phyloP scores from a whole-genome alignment of 2,329 filamentous ascomycete species.

The Sphaerulina musiva region DNA sequence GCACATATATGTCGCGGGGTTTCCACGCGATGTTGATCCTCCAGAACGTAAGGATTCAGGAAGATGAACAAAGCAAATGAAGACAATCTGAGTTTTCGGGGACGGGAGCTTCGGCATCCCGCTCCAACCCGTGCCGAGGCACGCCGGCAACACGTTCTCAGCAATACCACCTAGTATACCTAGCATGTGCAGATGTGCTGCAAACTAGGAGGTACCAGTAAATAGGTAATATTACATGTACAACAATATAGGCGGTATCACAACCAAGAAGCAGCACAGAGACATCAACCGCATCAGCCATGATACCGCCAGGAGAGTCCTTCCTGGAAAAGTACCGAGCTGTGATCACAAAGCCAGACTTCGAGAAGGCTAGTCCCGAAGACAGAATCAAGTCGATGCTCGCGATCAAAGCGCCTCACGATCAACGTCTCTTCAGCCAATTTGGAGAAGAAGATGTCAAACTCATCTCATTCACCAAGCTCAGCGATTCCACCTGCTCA shows the following conservation, averaged over 20 bases:
- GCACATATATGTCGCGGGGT: no score
- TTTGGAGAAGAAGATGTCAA: slow-evolving; percentile 24
- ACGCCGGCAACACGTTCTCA: neutral
- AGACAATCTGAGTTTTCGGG: no score
- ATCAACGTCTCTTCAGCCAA: slow-evolving; percentile 16
- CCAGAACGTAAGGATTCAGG: neutral
- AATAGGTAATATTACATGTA: no score
- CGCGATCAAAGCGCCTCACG: slow-evolving; percentile 13
- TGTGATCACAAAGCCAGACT: slow-evolving; percentile 7
- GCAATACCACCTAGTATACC: no score
- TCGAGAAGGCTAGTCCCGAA: slow-evolving; percentile 20
- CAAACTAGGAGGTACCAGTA: no score
- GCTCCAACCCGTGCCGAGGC: neutral
- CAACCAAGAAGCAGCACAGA: no score
- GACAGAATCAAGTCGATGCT: slow-evolving; percentile 24
- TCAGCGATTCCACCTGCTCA: slow-evolving; percentile 33
- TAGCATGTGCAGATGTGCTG: no score
- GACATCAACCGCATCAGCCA: neutral
- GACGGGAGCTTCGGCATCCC: no score
- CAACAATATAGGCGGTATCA: no score
- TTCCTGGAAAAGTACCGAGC: slow-evolving; percentile 8
- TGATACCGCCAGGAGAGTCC: slow-evolving; percentile 14
- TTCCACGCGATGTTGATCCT: neutral
- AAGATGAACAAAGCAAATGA: no score
- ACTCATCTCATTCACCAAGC: slow-evolving; percentile 31